These are phyloP conservation scores for Hanseniaspora jakobsenii DNA, from an alignment of 805 yeast species.

Conservation along the genomic window DNA sequence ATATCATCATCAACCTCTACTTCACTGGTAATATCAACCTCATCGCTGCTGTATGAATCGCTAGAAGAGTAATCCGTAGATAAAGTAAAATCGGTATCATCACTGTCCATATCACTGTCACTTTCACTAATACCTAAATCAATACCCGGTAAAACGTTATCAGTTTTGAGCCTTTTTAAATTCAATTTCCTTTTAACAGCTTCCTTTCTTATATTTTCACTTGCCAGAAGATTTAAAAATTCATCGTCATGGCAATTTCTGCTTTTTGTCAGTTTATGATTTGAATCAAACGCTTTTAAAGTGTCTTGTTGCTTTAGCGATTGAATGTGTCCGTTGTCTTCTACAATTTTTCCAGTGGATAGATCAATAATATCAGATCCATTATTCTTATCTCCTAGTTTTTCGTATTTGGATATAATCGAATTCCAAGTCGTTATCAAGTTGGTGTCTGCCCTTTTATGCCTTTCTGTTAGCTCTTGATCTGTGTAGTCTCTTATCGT, in stretches of 20 bases:
- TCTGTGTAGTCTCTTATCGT: conserved; percentile 21
- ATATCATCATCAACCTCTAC: conserved; percentile 14
- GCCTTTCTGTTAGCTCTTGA: conserved; percentile 27
- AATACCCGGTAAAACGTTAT: conserved; percentile 3
- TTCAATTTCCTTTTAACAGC: conserved; percentile 5
- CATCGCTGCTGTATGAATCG: not conserved
- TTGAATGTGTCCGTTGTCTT: conserved; percentile 58
- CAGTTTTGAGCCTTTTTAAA: conserved; percentile 4
- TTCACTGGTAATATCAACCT: not conserved
- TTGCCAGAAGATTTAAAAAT: not conserved
- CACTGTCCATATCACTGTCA: conserved; percentile 4
- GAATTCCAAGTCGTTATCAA: conserved; percentile 37
- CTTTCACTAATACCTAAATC: conserved; percentile 1
- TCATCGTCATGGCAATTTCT: conserved; percentile 21
- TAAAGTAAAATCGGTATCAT: not conserved
- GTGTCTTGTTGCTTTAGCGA: conserved; percentile 23
- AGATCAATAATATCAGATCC: conserved; percentile 60
- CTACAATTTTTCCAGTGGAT: conserved; percentile 47
- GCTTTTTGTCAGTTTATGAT: conserved; percentile 18
- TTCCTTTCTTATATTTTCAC: not conserved
- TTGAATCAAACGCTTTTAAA: conserved; percentile 19
- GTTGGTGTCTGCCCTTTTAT: conserved; percentile 28
- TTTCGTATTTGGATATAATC: conserved; percentile 40
- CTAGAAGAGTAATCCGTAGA: conserved; percentile 1
- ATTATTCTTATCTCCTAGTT: conserved; percentile 32